Evolutionary conservation across 2,329 filamentous ascomycete genomes (phyloP).

Genomic region (Aspergillus sojae): DNA sequence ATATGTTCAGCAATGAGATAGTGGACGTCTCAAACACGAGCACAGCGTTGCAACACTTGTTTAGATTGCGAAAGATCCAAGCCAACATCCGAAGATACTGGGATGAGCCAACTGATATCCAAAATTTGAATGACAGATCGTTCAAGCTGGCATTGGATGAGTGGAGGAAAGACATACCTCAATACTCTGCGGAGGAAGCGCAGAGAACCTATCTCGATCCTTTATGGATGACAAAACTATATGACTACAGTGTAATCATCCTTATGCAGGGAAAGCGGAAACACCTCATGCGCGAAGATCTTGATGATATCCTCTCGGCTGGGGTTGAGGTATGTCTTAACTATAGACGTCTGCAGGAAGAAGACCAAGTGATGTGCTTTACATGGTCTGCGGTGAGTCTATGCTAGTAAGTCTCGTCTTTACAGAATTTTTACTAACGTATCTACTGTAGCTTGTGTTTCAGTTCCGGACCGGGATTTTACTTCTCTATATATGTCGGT

Average conservation of each 20-base stretch:
- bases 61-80: conserved; percentile 31
- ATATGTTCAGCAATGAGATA: conserved; percentile 25
- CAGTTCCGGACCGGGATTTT: conserved; percentile 31
- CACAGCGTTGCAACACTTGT: conserved; percentile 28
- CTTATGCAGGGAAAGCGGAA: conserved; percentile 29
- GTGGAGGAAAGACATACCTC: conserved; percentile 33
- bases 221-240: conserved; percentile 31
- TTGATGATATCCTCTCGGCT: conserved; percentile 27
- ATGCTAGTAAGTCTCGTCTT: conserved; percentile 6
- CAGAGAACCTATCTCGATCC: conserved; percentile 29
- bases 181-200: conserved; percentile 24
- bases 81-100: conserved; percentile 27
- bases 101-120: conserved; percentile 15
- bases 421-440: conserved; percentile 4
- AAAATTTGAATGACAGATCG: conserved; percentile 17
- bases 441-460: conserved; percentile 25
- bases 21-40: conserved; percentile 22
- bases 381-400: conserved; percentile 31
- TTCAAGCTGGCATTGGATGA: conserved; percentile 28
- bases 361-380: conserved; percentile 33
- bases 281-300: conserved; percentile 26
- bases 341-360: conserved; percentile 29
- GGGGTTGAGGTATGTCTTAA: conserved; percentile 30
- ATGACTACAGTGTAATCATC: conserved; percentile 33
- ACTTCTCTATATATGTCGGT: conserved; percentile 31